phyloP scores from a whole-genome alignment of 768 basidiomycete species.

The Mycena indigotica region DNA sequence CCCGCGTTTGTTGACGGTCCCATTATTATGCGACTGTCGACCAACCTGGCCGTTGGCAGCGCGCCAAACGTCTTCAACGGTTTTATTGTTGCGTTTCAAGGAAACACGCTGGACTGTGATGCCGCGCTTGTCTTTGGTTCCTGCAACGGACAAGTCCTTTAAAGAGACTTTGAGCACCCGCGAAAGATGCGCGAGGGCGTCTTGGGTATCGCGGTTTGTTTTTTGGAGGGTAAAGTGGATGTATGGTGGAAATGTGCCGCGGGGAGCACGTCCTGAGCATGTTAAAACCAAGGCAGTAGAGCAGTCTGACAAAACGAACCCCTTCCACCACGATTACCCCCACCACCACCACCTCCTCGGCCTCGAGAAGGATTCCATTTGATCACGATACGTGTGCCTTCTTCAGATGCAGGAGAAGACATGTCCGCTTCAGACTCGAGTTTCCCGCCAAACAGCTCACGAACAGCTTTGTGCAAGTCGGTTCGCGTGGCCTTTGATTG shows the following conservation, averaged over 20 bases:
- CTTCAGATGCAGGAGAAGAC: constrained; percentile 48
- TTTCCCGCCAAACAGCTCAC: constrained; percentile 80
- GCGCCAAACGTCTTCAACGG: constrained; percentile 84
- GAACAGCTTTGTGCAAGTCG: constrained; percentile 76
- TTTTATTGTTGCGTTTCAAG: constrained; percentile 72
- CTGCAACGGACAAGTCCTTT: constrained; percentile 87
- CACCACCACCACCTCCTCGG: constrained; percentile 47
- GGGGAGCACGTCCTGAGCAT: constrained; percentile 46
- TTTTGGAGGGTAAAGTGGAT: constrained; percentile 98
- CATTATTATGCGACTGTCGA: constrained; percentile 58
- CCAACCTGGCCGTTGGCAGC: constrained; percentile 68
- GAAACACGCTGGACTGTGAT: constrained; percentile 94
- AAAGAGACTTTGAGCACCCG: constrained; percentile 73
- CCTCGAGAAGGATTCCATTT: constrained; percentile 66
- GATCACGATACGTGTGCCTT: constrained; percentile 77
- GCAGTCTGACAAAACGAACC: constrained; percentile 20
- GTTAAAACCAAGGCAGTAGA: too few relatives aligned
- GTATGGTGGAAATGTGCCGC: constrained; percentile 78
- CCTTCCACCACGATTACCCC: constrained; percentile 21
- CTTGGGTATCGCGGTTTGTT: constrained; percentile 96
- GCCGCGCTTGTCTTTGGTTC: constrained; percentile 98
- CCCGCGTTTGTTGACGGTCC: constrained; percentile 63
- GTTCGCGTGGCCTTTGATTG: constrained; percentile 78
- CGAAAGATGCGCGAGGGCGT: constrained; percentile 80
- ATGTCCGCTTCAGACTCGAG: constrained; percentile 81